Evolutionary conservation across 768 basidiomycete species (phyloP), one percentile per base, ranked within the genome.

Genomic region (Trametopsis cervina): DNA sequence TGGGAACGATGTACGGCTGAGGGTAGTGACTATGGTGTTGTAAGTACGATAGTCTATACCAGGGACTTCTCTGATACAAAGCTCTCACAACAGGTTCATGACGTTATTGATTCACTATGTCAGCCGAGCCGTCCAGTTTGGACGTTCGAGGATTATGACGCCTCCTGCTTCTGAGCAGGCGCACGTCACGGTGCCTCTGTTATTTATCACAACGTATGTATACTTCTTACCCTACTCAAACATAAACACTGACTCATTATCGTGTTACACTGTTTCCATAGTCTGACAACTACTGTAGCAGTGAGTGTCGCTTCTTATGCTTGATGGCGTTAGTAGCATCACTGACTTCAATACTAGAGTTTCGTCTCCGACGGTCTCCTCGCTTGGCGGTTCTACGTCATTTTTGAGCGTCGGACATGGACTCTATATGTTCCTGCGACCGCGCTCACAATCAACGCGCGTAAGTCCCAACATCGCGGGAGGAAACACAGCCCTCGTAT

Each of bases 321-420:
- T 44, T 23, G 15, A 35, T 4, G 13, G 13, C 3, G 11, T 20
- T 37, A 13, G 17, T 35, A n/a, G 11, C 18, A 10, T 33, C 5
- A 3, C 12, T 18, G 4, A 44, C 21, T 11, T 5, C 33, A 10
- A n/a, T 18, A 4, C 22, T 38, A 60, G 57, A 55, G 52, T 4
- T 40, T 57, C 24, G 45, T 56, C 20, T 56, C 57, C 2, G 59
- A 60, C 45, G 54, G 55, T n/a, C 51, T 56, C 17, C 27, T 60
- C 9, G 59, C 50, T 4, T 60, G 59, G 59, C 55, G 59, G 2
- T 56, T 60, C 38, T 58, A 60, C 35, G 37, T 57, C 24, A 43
- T 60, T 23, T 60, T 46, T 40, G 38, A 26, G 1, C 49, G 35
- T 24, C 4, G 33, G 20, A 50, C 42, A 9, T 60, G 59, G 59